Conservation (phyloP, 1,139 yeast genomes). For the Yamadazyma diospyri region DNA sequence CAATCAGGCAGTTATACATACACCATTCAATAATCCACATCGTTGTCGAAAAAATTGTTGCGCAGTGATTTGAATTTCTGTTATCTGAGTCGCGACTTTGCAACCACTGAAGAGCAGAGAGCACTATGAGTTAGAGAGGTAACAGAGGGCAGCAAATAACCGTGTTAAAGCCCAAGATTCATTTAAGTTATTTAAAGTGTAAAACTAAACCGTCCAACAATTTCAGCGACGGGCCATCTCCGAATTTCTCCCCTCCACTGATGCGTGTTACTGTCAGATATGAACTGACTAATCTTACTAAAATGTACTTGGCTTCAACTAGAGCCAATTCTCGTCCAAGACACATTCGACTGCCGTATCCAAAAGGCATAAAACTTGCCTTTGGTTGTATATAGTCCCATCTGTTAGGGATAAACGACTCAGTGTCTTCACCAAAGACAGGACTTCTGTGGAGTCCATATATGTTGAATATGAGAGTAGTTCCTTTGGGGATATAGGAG, state of each 20-base stretch:
- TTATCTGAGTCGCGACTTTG: too few species aligned
- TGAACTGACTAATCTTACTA: constrained; percentile 11
- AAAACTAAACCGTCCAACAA: constrained; percentile 2
- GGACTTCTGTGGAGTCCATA: constrained; percentile 38
- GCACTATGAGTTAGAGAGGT: too few species aligned
- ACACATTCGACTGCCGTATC: constrained; percentile 43
- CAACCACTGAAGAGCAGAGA: too few species aligned
- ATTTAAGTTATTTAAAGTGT: too few species aligned
- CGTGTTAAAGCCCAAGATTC: too few species aligned
- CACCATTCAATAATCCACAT: constrained; percentile 48
- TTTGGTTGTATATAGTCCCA: constrained; percentile 39
- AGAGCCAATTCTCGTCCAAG: constrained; percentile 46
- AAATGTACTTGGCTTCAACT: constrained; percentile 37
- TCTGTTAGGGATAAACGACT: constrained; percentile 45
- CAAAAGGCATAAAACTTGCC: constrained; percentile 37
- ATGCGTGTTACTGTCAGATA: background rate
- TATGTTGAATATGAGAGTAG: constrained; percentile 34
- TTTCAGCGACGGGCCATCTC: background rate
- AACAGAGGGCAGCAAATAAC: too few species aligned
- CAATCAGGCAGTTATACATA: constrained; percentile 20
- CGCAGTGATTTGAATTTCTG: too few species aligned
- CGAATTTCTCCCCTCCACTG: background rate
- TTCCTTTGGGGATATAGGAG: constrained; percentile 41
- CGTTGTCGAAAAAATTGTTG: constrained; percentile 4
- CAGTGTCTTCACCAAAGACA: constrained; percentile 45